Conservation (phyloP, 495 filamentous ascomycete genomes). For the Penicillium herquei region DNA sequence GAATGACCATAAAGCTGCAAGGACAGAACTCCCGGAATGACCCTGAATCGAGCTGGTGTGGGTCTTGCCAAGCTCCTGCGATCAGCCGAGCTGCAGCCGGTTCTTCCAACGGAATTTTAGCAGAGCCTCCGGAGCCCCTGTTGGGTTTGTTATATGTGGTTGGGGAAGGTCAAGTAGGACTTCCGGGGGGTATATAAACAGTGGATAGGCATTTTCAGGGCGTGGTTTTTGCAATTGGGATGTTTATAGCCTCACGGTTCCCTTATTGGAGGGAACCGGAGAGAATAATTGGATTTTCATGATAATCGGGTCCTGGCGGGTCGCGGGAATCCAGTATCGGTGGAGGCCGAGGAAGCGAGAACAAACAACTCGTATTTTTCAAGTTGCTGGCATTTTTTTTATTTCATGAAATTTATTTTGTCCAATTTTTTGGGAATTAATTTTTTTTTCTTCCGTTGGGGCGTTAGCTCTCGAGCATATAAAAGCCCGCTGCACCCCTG, state of each 20-base stretch:
- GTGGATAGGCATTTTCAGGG: background rate
- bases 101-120: conserved; percentile 12
- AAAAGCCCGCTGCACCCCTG: background rate
- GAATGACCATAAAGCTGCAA: conserved; percentile 1
- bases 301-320: conserved; percentile 27
- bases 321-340: conserved; percentile 21
- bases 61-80: conserved; percentile 30
- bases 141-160: background rate
- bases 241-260: conserved; percentile 5
- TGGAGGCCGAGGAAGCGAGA: conserved; percentile 26
- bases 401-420: conserved; percentile 10
- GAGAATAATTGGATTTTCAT: conserved; percentile 5
- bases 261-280: conserved; percentile 20
- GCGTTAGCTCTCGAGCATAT: background rate
- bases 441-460: background rate
- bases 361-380: conserved; percentile 14
- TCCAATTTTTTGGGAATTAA: background rate
- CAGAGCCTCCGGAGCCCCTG: conserved; percentile 21
- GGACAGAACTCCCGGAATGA: conserved; percentile 13
- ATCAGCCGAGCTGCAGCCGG: conserved; percentile 24
- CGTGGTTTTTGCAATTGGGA: conserved; percentile 1
- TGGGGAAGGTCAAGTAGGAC: conserved; percentile 8
- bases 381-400: conserved; percentile 19
- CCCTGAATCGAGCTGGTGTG: conserved; percentile 29
- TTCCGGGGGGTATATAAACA: conserved; percentile 1